These are phyloP conservation scores for Globisporangium okanoganense DNA, from an alignment of 352 stramenopile genomes.

Conservation along the genomic window DNA sequence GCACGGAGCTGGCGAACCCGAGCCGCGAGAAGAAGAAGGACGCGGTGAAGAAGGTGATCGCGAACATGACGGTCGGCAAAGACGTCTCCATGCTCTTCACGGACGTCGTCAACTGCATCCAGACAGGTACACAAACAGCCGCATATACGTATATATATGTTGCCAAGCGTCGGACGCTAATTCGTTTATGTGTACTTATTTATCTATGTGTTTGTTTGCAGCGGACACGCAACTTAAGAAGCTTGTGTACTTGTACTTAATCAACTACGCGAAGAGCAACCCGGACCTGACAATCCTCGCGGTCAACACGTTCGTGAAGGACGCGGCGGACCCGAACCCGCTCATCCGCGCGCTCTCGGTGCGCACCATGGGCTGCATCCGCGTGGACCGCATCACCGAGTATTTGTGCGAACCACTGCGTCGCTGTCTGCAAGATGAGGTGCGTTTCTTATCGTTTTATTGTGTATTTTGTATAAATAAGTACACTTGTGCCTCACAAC, in stretches of 20 bases:
- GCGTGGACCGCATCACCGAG: constrained; percentile 98
- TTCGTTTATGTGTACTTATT: not conserved
- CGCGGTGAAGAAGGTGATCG: constrained; percentile 99
- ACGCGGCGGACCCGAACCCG: constrained; percentile 89
- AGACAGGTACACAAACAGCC: constrained; percentile 84
- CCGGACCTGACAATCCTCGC: constrained; percentile 98
- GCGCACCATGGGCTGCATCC: constrained; percentile 99
- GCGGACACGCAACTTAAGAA: constrained; percentile 99
- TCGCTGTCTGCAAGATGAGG: constrained; percentile 89
- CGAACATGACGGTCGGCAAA: constrained; percentile 99
- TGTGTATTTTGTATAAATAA: not conserved
- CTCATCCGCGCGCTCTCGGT: constrained; percentile 97
- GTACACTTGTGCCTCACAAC: not conserved
- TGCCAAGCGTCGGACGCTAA: not conserved
- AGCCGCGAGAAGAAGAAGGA: constrained; percentile 98
- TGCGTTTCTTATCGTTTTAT: constrained; percentile 1
- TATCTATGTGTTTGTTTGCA: constrained; percentile 12
- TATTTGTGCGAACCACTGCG: constrained; percentile 97
- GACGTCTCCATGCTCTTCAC: constrained; percentile 99
- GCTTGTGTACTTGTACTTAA: constrained; percentile 99
- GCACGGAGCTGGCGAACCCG: constrained; percentile 95
- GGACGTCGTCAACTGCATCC: constrained; percentile 99
- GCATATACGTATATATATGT: too few species aligned
- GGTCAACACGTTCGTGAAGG: constrained; percentile 99
- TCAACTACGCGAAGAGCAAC: constrained; percentile 99